These are phyloP conservation scores for Sideroxylon spinosum DNA, from an alignment of 179 eudicot species.

Conservation along the genomic window DNA sequence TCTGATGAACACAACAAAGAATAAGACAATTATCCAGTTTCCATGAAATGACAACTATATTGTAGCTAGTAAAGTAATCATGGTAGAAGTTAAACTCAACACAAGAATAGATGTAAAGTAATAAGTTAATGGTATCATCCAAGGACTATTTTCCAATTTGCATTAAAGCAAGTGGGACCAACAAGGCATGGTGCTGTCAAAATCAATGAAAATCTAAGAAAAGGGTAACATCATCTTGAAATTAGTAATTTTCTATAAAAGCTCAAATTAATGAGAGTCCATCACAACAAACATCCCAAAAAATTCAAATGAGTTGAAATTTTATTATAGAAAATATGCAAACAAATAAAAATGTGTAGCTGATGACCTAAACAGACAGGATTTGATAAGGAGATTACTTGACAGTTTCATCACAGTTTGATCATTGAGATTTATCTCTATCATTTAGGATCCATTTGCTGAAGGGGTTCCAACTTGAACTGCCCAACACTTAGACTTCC, in stretches of 20 bases:
- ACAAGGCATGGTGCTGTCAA: neutral
- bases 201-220: neutral
- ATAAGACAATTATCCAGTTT: neutral
- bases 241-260: neutral
- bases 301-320: neutral
- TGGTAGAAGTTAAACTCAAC: neutral
- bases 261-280: neutral
- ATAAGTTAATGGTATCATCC: neutral
- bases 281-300: neutral
- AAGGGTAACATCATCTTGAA: neutral
- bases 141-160: neutral
- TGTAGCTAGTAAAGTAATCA: neutral
- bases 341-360: neutral
- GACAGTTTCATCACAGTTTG: too few species aligned
- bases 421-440: too few species aligned
- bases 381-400: too few species aligned
- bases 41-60: neutral
- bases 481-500: too few species aligned
- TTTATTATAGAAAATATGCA: neutral
- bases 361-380: neutral
- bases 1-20: constrained; percentile 32
- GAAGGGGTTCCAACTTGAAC: too few species aligned
- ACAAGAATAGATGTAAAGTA: too few species aligned
- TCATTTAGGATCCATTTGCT: too few species aligned
- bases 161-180: neutral